Evolutionary conservation across 768 basidiomycete genomes (phyloP), one percentile per base, ranked within the genome.

Genomic region (Sporobolomyces roseus): DNA sequence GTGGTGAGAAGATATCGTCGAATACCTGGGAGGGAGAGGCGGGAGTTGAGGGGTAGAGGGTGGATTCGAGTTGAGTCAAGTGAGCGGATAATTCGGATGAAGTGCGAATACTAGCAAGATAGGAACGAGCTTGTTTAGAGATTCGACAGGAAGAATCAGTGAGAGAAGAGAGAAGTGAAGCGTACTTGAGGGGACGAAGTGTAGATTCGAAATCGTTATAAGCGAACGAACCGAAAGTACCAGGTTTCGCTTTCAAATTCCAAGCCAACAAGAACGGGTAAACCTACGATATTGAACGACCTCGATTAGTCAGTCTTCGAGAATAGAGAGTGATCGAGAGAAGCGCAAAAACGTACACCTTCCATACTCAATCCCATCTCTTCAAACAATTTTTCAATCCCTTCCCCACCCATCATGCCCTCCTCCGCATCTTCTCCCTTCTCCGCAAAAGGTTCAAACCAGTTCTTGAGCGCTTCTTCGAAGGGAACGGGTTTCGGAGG

Each of bases 311-410:
- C n/a, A n/a, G n/a, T n/a, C n/a, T n/a, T n/a, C 38, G 9, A 17
- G 38, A 41, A 41, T 41, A 17, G 38, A 41, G 38, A 41, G 10
- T 9, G 38, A 41, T 9, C 9, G 38, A 23, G 45, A 46, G 21
- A 23, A 46, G 21, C 12, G 38, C 10, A 9, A 33, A 14, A 13
- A 25, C 61, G 35, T 54, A 56, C 55, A 23, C 89, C 88, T 25
- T 91, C 89, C 77, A 92, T 79, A 0, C 88, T 81, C 52, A 91
- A 83, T n/a, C 83, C 80, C 17, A 86, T 84, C 69, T 90, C 88
- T 30, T 71, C 81, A 78, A 88, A 92, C 33, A 93, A 79, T 60
- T 79, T 81, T 77, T 87, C 85, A 70, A 91, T 85, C 3, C 89
- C 88, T 66, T 86, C 88, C 90, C 66, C 46, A 55, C 43, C 56